These are phyloP conservation scores for Saussurea involucrata DNA, from an alignment of 129 eudicot genomes.

Conservation along the genomic window DNA sequence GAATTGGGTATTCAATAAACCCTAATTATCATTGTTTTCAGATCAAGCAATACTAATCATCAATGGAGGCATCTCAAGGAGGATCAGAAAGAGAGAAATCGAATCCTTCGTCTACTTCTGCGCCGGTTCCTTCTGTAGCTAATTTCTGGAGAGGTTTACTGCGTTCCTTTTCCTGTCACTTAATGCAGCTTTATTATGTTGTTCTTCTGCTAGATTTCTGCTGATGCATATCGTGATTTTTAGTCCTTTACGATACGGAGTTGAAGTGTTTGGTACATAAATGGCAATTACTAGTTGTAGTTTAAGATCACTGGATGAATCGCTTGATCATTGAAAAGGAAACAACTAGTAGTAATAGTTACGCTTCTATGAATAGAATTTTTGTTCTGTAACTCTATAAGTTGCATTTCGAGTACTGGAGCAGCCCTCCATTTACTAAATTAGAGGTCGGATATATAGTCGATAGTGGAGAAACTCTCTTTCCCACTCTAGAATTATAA, in stretches of 20 bases:
- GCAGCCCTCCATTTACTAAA: background rate
- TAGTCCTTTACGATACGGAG: background rate
- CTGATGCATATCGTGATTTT: background rate
- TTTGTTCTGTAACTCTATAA: background rate
- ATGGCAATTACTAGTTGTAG: background rate
- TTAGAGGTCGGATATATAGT: background rate
- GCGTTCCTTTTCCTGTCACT: background rate
- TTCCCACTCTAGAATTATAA: background rate
- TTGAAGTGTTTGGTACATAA: background rate
- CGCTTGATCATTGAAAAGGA: background rate
- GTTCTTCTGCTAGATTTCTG: background rate
- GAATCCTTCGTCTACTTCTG: slow-evolving; percentile 46
- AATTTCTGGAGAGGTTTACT: slow-evolving; percentile 94
- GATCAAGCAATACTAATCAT: slow-evolving; percentile 16
- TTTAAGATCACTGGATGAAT: slow-evolving; percentile 10
- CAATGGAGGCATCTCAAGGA: slow-evolving; percentile 67
- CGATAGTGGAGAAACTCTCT: background rate
- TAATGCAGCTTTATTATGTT: background rate
- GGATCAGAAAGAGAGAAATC: slow-evolving; percentile 63
- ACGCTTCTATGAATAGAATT: background rate
- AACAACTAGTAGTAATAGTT: background rate
- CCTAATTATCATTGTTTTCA: background rate
- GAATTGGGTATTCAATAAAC: slow-evolving; percentile 8
- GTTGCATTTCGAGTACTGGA: background rate
- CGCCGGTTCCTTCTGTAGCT: slow-evolving; percentile 77